phyloP scores from a whole-genome alignment of 208 protist species.

The Leishmania guyanensis region DNA sequence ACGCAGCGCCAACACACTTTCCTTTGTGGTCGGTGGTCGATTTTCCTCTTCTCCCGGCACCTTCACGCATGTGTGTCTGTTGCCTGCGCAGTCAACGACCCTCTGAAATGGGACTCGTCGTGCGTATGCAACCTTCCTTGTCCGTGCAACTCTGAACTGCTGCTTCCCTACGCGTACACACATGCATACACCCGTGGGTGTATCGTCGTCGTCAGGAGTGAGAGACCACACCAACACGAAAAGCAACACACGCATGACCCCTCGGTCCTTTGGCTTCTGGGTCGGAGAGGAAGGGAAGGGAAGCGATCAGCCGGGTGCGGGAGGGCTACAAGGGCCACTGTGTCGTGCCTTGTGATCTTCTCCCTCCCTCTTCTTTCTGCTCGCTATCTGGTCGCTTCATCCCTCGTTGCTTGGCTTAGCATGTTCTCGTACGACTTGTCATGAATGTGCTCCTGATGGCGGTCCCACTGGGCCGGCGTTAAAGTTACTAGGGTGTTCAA shows the following conservation, averaged over 20 bases:
- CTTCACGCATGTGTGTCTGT: neutral
- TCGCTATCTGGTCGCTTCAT: neutral
- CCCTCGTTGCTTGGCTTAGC: neutral
- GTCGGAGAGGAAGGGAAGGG: neutral
- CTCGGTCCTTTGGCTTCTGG: neutral
- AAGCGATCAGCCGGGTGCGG: neutral
- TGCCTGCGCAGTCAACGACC: neutral
- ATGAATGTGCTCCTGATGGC: neutral
- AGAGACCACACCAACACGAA: neutral
- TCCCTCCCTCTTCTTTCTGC: neutral
- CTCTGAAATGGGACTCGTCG: neutral
- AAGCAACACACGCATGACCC: neutral
- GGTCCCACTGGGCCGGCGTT: neutral
- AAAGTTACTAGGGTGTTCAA: neutral
- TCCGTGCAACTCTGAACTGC: neutral
- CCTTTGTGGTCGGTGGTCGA: neutral
- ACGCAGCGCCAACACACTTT: neutral
- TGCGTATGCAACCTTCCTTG: neutral
- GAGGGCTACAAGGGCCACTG: neutral
- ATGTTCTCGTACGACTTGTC: neutral
- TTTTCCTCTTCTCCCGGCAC: neutral
- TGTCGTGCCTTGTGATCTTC: neutral
- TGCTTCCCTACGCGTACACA: neutral
- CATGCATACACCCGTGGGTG: neutral
- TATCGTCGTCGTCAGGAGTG: neutral